phyloP scores from a whole-genome alignment of 495 filamentous ascomycete species.

The Parathielavia appendiculata region DNA sequence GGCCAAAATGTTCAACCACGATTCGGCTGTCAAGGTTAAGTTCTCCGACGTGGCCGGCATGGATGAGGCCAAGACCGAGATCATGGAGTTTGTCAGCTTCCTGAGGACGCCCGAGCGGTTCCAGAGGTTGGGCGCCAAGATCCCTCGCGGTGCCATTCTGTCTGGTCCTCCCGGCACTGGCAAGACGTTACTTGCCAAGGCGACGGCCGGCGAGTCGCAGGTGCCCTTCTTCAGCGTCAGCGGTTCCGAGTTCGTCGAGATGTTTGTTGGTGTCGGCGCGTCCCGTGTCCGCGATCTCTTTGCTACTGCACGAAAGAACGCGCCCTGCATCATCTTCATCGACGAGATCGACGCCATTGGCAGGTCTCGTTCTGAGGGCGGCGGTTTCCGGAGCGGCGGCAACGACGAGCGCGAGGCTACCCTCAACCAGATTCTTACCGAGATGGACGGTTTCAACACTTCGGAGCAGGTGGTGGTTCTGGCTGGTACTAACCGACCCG shows the following conservation, averaged over 20 bases:
- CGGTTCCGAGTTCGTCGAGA: conserved; percentile 97
- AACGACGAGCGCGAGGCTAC: conserved; percentile 97
- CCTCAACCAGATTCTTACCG: conserved; percentile 95
- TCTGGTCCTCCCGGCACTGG: conserved; percentile 95
- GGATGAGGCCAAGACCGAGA: conserved; percentile 97
- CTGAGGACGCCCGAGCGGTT: conserved; percentile 84
- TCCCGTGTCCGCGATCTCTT: conserved; percentile 94
- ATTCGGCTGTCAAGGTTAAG: conserved; percentile 90
- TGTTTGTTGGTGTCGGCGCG: conserved; percentile 98
- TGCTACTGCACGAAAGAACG: conserved; percentile 87
- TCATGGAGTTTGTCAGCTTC: conserved; percentile 99
- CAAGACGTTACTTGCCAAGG: conserved; percentile 96
- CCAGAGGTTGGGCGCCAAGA: conserved; percentile 92
- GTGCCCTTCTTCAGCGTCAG: conserved; percentile 98
- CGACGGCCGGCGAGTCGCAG: conserved; percentile 93
- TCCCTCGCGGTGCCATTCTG: conserved; percentile 91
- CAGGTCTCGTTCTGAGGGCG: conserved; percentile 69
- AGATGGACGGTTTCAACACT: conserved; percentile 99
- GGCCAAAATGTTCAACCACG: conserved; percentile 95
- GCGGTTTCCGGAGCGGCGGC: conserved; percentile 67
- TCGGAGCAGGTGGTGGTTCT: conserved; percentile 96
- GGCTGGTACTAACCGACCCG: conserved; percentile 91
- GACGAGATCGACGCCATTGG: conserved; percentile 99
- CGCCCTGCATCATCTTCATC: conserved; percentile 98
- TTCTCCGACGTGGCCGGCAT: conserved; percentile 96